Evolutionary conservation across 768 basidiomycete genomes (phyloP).

Genomic region (Termitomyces heimii): DNA sequence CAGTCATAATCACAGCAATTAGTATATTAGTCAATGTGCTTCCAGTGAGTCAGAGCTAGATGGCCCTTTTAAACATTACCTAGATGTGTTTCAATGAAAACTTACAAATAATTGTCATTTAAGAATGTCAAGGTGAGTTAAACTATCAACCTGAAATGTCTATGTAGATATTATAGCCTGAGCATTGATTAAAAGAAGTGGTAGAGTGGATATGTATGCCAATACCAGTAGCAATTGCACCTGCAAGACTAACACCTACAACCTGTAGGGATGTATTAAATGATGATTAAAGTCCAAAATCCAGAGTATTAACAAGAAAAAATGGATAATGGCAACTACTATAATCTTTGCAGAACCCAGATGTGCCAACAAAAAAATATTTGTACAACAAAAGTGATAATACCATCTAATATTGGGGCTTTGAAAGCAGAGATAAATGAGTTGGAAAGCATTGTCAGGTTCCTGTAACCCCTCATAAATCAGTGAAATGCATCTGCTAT

Average conservation of each 20-base stretch:
- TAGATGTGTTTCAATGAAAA: not conserved
- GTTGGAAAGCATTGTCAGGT: slow-evolving; percentile 5
- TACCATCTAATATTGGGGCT: slow-evolving; percentile 7
- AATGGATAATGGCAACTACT: not conserved
- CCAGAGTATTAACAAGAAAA: not conserved
- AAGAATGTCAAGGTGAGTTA: slow-evolving; percentile 2
- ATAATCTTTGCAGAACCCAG: slow-evolving; percentile 4
- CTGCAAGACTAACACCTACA: not conserved
- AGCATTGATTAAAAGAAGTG: not conserved
- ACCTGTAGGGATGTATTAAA: not conserved
- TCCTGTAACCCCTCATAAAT: slow-evolving; percentile 3
- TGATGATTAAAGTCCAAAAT: not conserved
- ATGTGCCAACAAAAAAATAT: slow-evolving; percentile 9
- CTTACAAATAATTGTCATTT: slow-evolving; percentile 11
- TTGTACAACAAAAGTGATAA: slow-evolving; percentile 7
- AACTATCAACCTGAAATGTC: slow-evolving; percentile 2
- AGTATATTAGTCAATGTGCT: slow-evolving; percentile 9
- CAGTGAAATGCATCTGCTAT: slow-evolving; percentile 7
- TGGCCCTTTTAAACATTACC: not conserved
- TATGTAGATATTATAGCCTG: not conserved
- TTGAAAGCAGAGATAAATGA: slow-evolving; percentile 7
- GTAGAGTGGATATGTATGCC: not conserved
- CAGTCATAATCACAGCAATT: slow-evolving; percentile 8
- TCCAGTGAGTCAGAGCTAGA: slow-evolving; percentile 9
- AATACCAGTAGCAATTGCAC: slow-evolving; percentile 8